These are phyloP conservation scores for Trichoderma sp. DNA, from an alignment of 2,329 filamentous ascomycete genomes.

Conservation along the genomic window DNA sequence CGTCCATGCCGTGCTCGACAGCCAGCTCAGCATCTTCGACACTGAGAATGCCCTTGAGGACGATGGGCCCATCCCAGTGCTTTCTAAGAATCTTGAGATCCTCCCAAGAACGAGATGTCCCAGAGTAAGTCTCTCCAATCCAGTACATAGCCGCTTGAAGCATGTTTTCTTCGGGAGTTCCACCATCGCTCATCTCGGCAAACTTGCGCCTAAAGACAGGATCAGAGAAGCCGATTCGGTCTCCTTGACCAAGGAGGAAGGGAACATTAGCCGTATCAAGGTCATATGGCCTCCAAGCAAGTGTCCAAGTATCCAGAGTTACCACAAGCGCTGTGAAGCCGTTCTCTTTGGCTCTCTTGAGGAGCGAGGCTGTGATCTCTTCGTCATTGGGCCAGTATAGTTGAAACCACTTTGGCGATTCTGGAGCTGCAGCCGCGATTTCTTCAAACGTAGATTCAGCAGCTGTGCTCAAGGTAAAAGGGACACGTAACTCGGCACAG, in stretches of 20 bases:
- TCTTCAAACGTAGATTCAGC: conserved; percentile 64
- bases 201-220: conserved; percentile 54
- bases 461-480: conserved; percentile 67
- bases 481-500: conserved; percentile 58
- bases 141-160: conserved; percentile 52
- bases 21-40: conserved; percentile 42
- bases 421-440: conserved; percentile 56
- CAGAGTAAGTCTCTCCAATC: conserved; percentile 51
- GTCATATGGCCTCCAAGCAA: conserved; percentile 68
- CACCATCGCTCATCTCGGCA: conserved; percentile 40
- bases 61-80: conserved; percentile 56
- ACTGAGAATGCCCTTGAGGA: conserved; percentile 43
- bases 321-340: conserved; percentile 68
- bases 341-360: conserved; percentile 57
- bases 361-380: conserved; percentile 62
- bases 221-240: conserved; percentile 63
- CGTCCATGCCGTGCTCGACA: conserved; percentile 38
- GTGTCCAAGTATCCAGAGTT: conserved; percentile 68
- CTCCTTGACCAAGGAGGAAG: conserved; percentile 58
- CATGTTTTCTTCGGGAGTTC: conserved; percentile 47
- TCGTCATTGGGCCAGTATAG: conserved; percentile 71
- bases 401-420: conserved; percentile 67
- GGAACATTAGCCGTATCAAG: conserved; percentile 62
- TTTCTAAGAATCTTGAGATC: conserved; percentile 57
- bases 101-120: conserved; percentile 54